Evolutionary conservation across 768 basidiomycete genomes (phyloP).

Genomic region (Sporobolomyces roseus): DNA sequence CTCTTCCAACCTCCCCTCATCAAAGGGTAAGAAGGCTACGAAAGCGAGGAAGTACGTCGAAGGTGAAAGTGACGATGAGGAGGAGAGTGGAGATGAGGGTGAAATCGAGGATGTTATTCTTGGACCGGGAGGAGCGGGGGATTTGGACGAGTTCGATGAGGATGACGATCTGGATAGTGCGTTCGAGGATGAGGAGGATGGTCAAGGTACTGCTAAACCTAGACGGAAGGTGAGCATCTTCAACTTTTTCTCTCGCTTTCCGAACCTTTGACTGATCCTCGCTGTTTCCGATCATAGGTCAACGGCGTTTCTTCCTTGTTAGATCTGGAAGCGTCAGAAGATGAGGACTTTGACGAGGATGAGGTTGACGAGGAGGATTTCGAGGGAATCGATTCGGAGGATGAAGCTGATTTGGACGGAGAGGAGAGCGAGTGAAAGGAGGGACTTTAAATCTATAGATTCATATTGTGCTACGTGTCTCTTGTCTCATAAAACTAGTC

Average conservation of each 20-base stretch:
- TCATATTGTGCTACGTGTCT: background rate
- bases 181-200: conserved; percentile 44
- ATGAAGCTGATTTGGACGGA: conserved; percentile 1
- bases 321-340: conserved; percentile 33
- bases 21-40: conserved; percentile 46
- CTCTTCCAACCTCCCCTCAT: background rate
- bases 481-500: background rate
- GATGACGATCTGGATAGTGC: conserved; percentile 43
- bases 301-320: conserved; percentile 29
- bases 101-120: conserved; percentile 62
- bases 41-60: conserved; percentile 61
- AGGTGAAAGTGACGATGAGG: conserved; percentile 68
- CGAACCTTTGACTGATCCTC: background rate
- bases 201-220: conserved; percentile 18
- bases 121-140: conserved; percentile 51
- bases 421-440: conserved; percentile 23
- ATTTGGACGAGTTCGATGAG: conserved; percentile 43
- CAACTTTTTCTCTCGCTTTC: background rate
- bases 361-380: conserved; percentile 30
- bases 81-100: too few species aligned
- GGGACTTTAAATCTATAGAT: background rate
- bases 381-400: conserved; percentile 1
- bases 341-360: conserved; percentile 35
- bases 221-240: conserved; percentile 36
- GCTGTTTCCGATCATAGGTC: background rate